Evolutionary conservation across 257 asterid species (phyloP).

Genomic region (Euphrasia confusa): DNA sequence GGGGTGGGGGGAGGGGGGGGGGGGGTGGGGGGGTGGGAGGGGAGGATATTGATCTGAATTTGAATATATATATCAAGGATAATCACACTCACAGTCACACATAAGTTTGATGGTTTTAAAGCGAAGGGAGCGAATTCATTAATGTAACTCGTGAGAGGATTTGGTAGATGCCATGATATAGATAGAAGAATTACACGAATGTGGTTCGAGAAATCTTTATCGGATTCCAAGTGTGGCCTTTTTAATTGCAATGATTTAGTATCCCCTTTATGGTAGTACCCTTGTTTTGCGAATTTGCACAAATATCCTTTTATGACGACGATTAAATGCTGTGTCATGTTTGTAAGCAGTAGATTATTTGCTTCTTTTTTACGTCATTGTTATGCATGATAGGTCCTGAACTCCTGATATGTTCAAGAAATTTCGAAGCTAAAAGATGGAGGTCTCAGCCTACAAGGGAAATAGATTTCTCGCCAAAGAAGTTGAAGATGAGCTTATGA

Average conservation of each 20-base stretch:
- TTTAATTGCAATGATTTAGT: neutral
- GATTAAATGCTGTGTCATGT: neutral
- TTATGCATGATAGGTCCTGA: constrained; percentile 26
- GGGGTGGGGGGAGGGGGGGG: too few species aligned
- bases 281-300: too few species aligned
- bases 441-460: constrained; percentile 26
- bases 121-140: too few species aligned
- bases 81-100: too few species aligned
- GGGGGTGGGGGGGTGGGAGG: too few species aligned
- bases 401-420: constrained; percentile 15
- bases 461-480: constrained; percentile 40
- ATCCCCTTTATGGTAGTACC: neutral
- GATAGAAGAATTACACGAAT: neutral
- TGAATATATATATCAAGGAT: too few species aligned
- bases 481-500: constrained; percentile 50
- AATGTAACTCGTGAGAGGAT: too few species aligned
- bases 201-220: constrained; percentile 20
- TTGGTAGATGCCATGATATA: neutral
- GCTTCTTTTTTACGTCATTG: constrained; percentile 9
- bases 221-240: neutral
- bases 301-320: too few species aligned
- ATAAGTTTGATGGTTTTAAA: too few species aligned
- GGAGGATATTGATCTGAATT: too few species aligned
- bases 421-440: constrained; percentile 31
- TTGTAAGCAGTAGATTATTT: neutral